Base-by-base conservation (phyloP, 164 flowering plant genomes). In the Vitis amurensis region DNA sequence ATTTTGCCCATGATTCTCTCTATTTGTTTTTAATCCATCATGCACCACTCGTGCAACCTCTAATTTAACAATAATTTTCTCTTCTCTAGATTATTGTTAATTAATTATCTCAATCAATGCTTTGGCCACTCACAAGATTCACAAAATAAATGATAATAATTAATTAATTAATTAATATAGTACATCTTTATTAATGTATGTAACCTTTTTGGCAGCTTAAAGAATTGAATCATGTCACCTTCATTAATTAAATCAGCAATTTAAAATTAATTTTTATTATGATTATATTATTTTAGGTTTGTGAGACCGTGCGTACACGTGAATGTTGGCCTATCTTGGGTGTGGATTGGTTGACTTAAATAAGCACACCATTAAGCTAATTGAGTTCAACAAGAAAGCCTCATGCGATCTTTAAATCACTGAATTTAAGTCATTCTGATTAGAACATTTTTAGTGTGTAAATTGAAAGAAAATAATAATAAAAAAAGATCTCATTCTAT, bases 271-370 rank as follows among this genome's bases (percentile, higher is more conserved):
- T 11, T 53, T 53, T 53, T 53, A 13, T 5, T 11, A 4, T 53
- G 56, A 53, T 53, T 53, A 5, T 1, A 53, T 53, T 11, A 53
- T 53, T 37, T 37, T 37, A 37, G 4, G 69, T 69, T 61, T 68
- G 71, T 71, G 75, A 70, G 27, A 23, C 69, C 76, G 67, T 55
- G 79, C 68, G 70, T 52, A 68, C 79, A 76, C 79, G 79, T 79
- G 77, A 64, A 73, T 79, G 78, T 74, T 67, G 68, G 76, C 70
- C 72, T 61, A 47, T 17, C 51, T 63, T 44, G 52, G 64, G 68
- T 66, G 74, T 44, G 15, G 55, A 71, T 76, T 61, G 67, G 76
- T 78, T 76, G 79, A 78, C 81, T 76, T 81, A 68, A 75, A 70
- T 70, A 59, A 78, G 17, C 53, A 59, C 16, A 19, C 64, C 53